Percentiles rank a stretch among this genome's conserved stretches.
phyloP scores from a whole-genome alignment of 129 eudicot species.

The Glebionis coronaria region DNA sequence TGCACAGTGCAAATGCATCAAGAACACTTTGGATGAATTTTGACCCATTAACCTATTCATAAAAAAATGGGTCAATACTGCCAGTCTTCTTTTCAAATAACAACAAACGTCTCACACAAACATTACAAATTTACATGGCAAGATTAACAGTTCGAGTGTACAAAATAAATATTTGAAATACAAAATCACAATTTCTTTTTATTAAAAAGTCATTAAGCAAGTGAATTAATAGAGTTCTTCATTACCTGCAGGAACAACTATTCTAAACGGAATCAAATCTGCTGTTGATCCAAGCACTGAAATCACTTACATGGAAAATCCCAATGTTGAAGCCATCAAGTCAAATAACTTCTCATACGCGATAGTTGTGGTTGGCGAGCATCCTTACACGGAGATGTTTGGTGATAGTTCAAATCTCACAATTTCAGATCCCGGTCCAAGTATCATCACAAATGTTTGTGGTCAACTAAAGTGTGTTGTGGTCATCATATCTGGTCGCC shows the following conservation, averaged over 20 bases:
- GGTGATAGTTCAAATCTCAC: conserved; percentile 64
- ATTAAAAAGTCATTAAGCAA: too few species aligned
- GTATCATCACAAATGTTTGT: conserved; percentile 49
- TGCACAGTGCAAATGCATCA: too few species aligned
- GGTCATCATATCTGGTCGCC: conserved; percentile 54
- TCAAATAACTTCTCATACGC: conserved; percentile 52
- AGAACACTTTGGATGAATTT: too few species aligned
- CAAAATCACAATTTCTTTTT: neutral
- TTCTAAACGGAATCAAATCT: conserved; percentile 46
- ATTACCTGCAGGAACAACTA: conserved; percentile 59
- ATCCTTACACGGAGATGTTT: conserved; percentile 59
- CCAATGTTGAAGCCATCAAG: conserved; percentile 34
- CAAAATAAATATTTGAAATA: neutral
- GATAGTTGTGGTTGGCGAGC: conserved; percentile 62
- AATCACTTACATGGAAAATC: conserved; percentile 47
- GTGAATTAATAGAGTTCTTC: conserved; percentile 4
- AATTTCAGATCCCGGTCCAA: conserved; percentile 58
- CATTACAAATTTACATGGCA: too few species aligned
- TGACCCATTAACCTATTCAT: too few species aligned
- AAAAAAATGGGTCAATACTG: too few species aligned
- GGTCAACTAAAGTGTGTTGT: conserved; percentile 55
- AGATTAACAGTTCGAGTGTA: too few species aligned
- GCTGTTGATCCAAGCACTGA: conserved; percentile 45
- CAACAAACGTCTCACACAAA: too few species aligned
- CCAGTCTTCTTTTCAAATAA: too few species aligned